Base-by-base conservation (phyloP, 495 filamentous ascomycete species). In the Trichoderma orchidacearum region DNA sequence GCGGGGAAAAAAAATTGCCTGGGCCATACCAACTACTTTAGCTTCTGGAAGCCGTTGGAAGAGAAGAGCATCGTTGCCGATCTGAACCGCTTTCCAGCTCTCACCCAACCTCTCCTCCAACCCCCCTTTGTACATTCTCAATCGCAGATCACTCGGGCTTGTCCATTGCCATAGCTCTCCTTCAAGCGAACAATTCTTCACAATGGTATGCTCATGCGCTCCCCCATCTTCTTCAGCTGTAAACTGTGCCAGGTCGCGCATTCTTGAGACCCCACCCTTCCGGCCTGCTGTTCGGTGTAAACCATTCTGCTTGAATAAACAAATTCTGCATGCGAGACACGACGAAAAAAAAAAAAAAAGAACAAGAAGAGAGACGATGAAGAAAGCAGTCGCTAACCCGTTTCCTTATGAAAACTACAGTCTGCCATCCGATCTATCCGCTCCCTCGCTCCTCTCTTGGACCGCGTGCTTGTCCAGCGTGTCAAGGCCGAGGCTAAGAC, bases 401-500 rank as follows among this genome's bases (percentile, higher is more conserved):
- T n/a, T n/a, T n/a, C n/a, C n/a, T n/a, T n/a, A n/a, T n/a, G n/a
- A 30, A 30, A 34, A 2, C 11, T 11, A 59, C 53, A 82, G 79
- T 70, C 81, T 58, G 82, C 81, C 66, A 81, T 99, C 79, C 91
- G 90, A 71, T 93, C 86, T 66, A 89, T 99, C 84, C 94, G 90
- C 77, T 85, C 84, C 70, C 90, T 99, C 66, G 86, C 85, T 38
- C 93, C 93, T 56, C 92, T 99, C 64, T 83, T 99, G 72, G 93
- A 99, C 85, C 93, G 93, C 69, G 89, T 99, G 62, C 83, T 99
- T 58, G 89, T 99, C 63, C 93, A 99, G 84, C 88, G 93, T 72
- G 77, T 96, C 78, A 97, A 97, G 76, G 86, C 92, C 66, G 94
- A 97, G 73, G 66, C 90, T 64, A 96, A 96, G 80, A 99, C 93